phyloP scores from a whole-genome alignment of 768 basidiomycete genomes.

The Paxillus ammoniavirescens region DNA sequence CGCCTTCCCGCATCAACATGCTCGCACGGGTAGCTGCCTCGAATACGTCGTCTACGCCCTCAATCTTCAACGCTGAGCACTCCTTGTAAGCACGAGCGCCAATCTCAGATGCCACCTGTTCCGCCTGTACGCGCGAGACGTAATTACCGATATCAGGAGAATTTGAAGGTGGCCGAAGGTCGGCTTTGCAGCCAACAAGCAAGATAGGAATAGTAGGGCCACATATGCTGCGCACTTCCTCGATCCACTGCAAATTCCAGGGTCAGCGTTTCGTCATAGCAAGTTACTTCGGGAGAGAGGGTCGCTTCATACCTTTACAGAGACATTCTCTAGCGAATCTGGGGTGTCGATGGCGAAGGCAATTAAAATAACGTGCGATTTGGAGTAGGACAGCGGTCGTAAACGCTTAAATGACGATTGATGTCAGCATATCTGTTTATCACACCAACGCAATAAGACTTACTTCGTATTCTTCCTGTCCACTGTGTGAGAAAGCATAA shows the following conservation, averaged over 20 bases:
- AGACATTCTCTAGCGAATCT: conserved; percentile 95
- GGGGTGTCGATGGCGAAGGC: conserved; percentile 96
- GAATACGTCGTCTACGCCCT: conserved; percentile 96
- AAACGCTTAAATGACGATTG: conserved; percentile 57
- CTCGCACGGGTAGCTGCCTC: conserved; percentile 96
- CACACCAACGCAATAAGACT: background rate
- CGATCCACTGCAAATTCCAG: conserved; percentile 75
- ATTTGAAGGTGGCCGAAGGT: conserved; percentile 67
- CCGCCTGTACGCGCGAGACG: conserved; percentile 78
- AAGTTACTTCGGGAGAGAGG: conserved; percentile 3
- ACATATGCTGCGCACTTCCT: conserved; percentile 96
- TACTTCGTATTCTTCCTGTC: conserved; percentile 98
- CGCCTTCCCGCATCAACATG: conserved; percentile 92
- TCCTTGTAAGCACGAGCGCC: conserved; percentile 95
- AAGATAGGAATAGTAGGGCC: conserved; percentile 90
- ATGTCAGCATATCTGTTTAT: conserved; percentile 1
- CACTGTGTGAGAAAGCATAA: conserved; percentile 47
- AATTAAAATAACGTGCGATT: conserved; percentile 98
- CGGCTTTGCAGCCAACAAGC: conserved; percentile 94
- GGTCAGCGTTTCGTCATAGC: conserved; percentile 8
- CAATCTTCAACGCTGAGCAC: conserved; percentile 85
- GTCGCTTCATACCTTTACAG: conserved; percentile 65
- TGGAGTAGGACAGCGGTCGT: conserved; percentile 95
- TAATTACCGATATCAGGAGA: conserved; percentile 51
- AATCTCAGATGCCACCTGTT: conserved; percentile 77